phyloP scores from a whole-genome alignment of 139 green algal species.

The Auxenochlorella pyrenoidosa region DNA sequence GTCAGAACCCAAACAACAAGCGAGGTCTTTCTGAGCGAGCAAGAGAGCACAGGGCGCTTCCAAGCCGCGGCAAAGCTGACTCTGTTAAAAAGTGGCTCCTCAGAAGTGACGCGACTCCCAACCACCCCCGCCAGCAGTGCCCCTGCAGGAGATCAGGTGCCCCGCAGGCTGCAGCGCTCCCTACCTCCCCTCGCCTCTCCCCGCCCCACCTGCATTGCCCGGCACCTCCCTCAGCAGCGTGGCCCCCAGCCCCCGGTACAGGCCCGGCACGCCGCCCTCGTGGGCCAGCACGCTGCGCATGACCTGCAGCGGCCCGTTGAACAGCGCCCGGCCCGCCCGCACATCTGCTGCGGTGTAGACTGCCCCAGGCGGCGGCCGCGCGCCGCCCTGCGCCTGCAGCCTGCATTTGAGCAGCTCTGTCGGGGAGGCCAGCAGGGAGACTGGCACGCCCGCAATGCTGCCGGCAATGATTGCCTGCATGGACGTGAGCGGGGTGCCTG shows the following conservation, averaged over 20 bases:
- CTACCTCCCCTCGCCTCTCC: background rate
- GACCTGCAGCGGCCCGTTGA: slow-evolving; percentile 69
- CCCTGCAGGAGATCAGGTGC: too few relatives aligned
- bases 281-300: slow-evolving; percentile 62
- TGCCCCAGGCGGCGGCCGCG: background rate
- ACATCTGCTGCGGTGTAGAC: background rate
- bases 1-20: too few relatives aligned
- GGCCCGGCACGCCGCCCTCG: slow-evolving; percentile 69
- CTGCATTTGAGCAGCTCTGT: slow-evolving; percentile 91
- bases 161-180: too few relatives aligned
- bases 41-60: too few relatives aligned
- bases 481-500: slow-evolving; percentile 56
- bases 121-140: too few relatives aligned
- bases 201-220: slow-evolving; percentile 61
- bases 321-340: slow-evolving; percentile 25
- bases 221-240: slow-evolving; percentile 74
- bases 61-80: too few relatives aligned
- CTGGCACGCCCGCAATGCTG: slow-evolving; percentile 65
- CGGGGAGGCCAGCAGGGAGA: slow-evolving; percentile 77
- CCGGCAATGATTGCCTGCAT: slow-evolving; percentile 67
- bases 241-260: slow-evolving; percentile 68
- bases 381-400: slow-evolving; percentile 71
- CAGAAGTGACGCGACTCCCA: too few relatives aligned
- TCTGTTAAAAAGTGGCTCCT: too few relatives aligned
- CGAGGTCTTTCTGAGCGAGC: too few relatives aligned